Percentiles rank a stretch among this genome's conserved stretches.
phyloP scores from a whole-genome alignment of 2,329 filamentous ascomycete species.

The Sporothrix pallida region DNA sequence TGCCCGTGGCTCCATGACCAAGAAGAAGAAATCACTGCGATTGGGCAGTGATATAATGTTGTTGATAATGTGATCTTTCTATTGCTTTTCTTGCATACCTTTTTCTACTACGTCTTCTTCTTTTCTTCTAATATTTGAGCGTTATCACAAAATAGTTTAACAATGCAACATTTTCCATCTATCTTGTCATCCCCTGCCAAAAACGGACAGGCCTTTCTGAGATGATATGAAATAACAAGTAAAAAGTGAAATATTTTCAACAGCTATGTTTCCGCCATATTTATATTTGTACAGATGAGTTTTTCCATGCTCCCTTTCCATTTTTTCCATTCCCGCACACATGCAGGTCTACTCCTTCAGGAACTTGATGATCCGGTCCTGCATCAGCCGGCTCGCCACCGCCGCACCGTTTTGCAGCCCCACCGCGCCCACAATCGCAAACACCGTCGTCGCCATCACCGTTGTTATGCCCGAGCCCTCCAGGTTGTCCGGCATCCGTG shows the following conservation, averaged over 20 bases:
- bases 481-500: conserved; percentile 73
- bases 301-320: background rate
- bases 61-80: background rate
- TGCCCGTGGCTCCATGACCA: background rate
- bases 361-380: conserved; percentile 72
- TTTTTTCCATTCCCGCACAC: background rate
- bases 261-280: conserved; percentile 11
- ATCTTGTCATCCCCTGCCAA: background rate
- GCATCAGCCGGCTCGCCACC: conserved; percentile 74
- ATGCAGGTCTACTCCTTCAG: conserved; percentile 38
- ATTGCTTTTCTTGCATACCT: background rate
- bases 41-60: background rate
- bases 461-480: conserved; percentile 73
- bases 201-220: background rate
- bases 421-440: conserved; percentile 86
- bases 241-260: background rate
- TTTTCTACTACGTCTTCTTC: background rate
- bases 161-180: background rate
- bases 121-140: no score
- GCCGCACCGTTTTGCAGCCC: conserved; percentile 86
- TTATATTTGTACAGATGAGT: background rate
- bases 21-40: background rate
- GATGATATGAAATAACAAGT: background rate
- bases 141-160: no score
- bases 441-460: conserved; percentile 77